These are phyloP conservation scores for Pseudogymnoascus sp. DNA, from an alignment of 2,329 filamentous ascomycete genomes.

Conservation along the genomic window DNA sequence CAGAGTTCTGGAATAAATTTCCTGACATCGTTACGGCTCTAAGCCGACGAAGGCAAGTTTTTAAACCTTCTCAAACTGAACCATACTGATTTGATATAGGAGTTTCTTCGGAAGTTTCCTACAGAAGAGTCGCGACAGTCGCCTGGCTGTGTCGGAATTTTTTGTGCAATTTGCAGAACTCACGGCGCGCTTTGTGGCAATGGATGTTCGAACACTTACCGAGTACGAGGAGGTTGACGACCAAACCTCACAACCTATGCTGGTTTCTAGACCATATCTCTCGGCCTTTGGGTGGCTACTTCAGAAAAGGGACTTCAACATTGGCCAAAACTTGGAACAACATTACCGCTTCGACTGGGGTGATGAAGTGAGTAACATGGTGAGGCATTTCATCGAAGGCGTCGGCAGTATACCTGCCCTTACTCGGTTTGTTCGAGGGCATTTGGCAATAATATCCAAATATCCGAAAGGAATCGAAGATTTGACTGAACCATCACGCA, in stretches of 20 bases:
- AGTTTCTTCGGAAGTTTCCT: slow-evolving; percentile 28
- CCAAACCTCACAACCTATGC: slow-evolving; percentile 30
- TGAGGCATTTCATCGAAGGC: slow-evolving; percentile 24
- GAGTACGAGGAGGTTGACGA: slow-evolving; percentile 24
- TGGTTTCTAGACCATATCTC: slow-evolving; percentile 40
- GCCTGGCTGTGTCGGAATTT: slow-evolving; percentile 24
- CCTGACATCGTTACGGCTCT: slow-evolving; percentile 41
- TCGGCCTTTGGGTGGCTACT: slow-evolving; percentile 35
- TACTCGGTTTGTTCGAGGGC: slow-evolving; percentile 34
- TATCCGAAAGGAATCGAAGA: slow-evolving; percentile 37
- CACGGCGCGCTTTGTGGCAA: slow-evolving; percentile 41
- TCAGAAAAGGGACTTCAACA: slow-evolving; percentile 29
- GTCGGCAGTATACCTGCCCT: slow-evolving; percentile 38
- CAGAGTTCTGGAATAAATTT: slow-evolving; percentile 43
- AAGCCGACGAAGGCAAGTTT: slow-evolving; percentile 35
- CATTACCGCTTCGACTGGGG: slow-evolving; percentile 35
- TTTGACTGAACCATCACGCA: slow-evolving; percentile 23
- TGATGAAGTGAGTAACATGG: slow-evolving; percentile 22
- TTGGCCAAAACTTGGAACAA: slow-evolving; percentile 28
- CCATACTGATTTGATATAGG: slow-evolving; percentile 21
- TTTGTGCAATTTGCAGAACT: slow-evolving; percentile 36
- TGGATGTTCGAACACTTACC: slow-evolving; percentile 37
- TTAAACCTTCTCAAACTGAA: not conserved
- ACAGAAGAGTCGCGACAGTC: slow-evolving; percentile 18
- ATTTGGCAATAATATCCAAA: slow-evolving; percentile 35